phyloP scores from a whole-genome alignment of 495 filamentous ascomycete species.

The Mytilinidion resinicola region DNA sequence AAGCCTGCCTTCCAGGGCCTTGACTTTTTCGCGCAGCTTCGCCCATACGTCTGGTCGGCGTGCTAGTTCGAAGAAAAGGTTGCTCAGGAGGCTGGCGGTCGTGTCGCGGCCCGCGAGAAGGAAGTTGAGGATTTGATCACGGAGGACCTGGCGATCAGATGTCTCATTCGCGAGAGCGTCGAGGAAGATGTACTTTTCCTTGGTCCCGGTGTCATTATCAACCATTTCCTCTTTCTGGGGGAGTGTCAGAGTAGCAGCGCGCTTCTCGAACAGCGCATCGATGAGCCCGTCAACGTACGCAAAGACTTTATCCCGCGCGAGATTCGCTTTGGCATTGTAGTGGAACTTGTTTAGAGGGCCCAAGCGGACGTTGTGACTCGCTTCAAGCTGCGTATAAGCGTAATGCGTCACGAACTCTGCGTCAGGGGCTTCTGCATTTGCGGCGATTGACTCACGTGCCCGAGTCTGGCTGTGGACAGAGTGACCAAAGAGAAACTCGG shows the following conservation, averaged over 20 bases:
- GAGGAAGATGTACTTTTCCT: slow-evolving; percentile 63
- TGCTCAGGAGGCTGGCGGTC: slow-evolving; percentile 49
- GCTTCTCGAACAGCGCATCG: slow-evolving; percentile 64
- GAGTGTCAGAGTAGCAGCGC: slow-evolving; percentile 38
- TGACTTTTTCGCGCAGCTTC: slow-evolving; percentile 35
- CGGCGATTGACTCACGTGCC: slow-evolving; percentile 7
- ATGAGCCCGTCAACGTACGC: slow-evolving; percentile 51
- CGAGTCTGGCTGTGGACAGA: slow-evolving; percentile 54
- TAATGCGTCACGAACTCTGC: slow-evolving; percentile 28
- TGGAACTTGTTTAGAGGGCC: no score
- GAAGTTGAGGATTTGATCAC: slow-evolving; percentile 53
- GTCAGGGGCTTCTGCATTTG: slow-evolving; percentile 4
- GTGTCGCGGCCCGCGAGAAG: slow-evolving; percentile 59
- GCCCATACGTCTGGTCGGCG: slow-evolving; percentile 35
- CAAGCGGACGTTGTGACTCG: slow-evolving; percentile 6
- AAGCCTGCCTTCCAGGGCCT: slow-evolving; percentile 29
- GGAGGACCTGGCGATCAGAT: slow-evolving; percentile 62
- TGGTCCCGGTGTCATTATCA: slow-evolving; percentile 42
- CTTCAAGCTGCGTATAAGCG: slow-evolving; percentile 31
- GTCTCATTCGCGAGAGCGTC: slow-evolving; percentile 72
- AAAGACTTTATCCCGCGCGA: slow-evolving; percentile 27
- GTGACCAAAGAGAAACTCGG: slow-evolving; percentile 79
- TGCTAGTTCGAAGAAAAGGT: slow-evolving; percentile 45
- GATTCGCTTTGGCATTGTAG: no score
- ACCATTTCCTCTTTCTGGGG: slow-evolving; percentile 56